Evolutionary conservation across 257 asterid genomes (phyloP), one percentile per base, ranked within the genome.

Genomic region (Avicennia marina): DNA sequence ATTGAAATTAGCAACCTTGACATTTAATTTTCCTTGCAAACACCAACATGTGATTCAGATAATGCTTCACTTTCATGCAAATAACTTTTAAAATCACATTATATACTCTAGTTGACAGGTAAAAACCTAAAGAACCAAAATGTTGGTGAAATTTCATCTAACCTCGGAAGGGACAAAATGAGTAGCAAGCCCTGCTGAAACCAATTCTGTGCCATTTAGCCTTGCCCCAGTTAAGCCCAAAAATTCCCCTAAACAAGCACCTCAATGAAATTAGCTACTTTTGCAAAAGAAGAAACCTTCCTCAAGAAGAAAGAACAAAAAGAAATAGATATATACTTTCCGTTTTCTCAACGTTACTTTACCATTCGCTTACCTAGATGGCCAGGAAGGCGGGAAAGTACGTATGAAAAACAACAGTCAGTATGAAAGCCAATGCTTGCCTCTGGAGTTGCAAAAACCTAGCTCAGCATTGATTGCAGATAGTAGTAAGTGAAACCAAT

Each of bases 401-500:
- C 75, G 80, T 85, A 91, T 4, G 98, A 91, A 75, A 91, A 88
- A 67, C 98, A 65, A 72, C 98, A 91, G 75, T 91, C 98, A 1
- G 95, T 81, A 41, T 91, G 98, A 68, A 78, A 85, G 46, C 98
- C 98, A 59, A 91, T 75, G 70, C 96, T 76, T 46, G 95, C 96
- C 79, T 91, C 98, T 24, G 98, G 98, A 48, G 95, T 91, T 19
- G 98, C 72, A 64, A 91, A 88, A 63, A 91, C 84, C 98, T 91
- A 73, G n/a, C 47, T 34, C 54, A 63, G 56, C 25, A 45, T 16
- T 32, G 15, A 59, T 13, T 50, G 26, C 15, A 38, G 15, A 36
- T 41, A 47, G 11, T 2, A 19, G 56, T 33, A 50, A 40, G 27
- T 22, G 21, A 24, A 34, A 41, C 25, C 25, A 57, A n/a, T 15